Conservation (phyloP, 2,329 filamentous ascomycete species). For the Leptographium procerum region DNA sequence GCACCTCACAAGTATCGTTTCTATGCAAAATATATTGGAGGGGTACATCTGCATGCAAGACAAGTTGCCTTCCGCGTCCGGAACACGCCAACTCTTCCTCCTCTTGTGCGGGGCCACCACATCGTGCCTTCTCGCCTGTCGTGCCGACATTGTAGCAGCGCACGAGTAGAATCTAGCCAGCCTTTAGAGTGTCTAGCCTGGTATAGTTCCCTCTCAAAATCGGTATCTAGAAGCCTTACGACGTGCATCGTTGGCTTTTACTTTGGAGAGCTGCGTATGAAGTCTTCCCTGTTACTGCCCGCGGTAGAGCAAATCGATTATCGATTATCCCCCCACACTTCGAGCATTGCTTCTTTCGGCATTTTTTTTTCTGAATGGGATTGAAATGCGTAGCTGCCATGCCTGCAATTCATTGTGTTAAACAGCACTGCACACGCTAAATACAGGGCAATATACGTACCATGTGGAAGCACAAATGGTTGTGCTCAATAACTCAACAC, state of each 20-base stretch:
- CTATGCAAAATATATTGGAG: not conserved
- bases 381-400: not conserved
- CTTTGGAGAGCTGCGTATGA: too few species aligned
- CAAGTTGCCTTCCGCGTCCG: not conserved
- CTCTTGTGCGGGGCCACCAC: not conserved
- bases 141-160: not conserved
- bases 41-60: not conserved
- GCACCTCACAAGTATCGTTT: not conserved
- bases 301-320: too few species aligned
- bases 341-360: not conserved
- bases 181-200: too few species aligned
- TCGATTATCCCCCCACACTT: too few species aligned
- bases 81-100: slow-evolving; percentile 2
- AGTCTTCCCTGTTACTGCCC: not conserved
- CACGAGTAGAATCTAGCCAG: not conserved
- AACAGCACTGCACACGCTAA: too few species aligned
- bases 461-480: too few species aligned
- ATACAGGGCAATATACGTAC: too few species aligned
- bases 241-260: too few species aligned
- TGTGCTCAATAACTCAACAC: not conserved
- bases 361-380: not conserved
- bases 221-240: too few species aligned
- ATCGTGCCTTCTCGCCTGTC: not conserved
- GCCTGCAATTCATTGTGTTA: not conserved
- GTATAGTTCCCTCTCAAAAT: too few species aligned